A percentile compares a stretch with the other conserved stretches of the same genome.
Conservation (phyloP, 768 basidiomycete species). For the Pisolithus microcarpus region DNA sequence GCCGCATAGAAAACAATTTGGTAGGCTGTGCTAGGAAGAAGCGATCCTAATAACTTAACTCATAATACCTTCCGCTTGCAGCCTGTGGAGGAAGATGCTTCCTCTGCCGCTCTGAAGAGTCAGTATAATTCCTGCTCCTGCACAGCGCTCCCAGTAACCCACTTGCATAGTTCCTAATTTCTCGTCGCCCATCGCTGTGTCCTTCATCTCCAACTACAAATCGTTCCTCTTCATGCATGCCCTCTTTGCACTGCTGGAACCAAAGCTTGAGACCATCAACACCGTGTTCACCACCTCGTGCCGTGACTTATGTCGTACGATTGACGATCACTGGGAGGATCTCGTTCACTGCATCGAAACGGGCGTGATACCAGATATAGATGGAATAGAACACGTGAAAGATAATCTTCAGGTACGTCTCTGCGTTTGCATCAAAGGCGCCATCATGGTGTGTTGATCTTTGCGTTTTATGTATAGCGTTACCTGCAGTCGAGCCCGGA, state of each 20-base stretch:
- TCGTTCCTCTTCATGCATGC: constrained; percentile 19
- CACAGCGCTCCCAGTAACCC: no score
- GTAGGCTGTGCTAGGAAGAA: neutral
- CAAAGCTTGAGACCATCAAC: constrained; percentile 13
- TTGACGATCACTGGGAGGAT: constrained; percentile 15
- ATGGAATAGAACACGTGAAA: constrained; percentile 8
- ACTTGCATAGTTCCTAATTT: constrained; percentile 7
- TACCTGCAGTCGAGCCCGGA: constrained; percentile 11
- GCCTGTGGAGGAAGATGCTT: constrained; percentile 9
- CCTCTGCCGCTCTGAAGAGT: constrained; percentile 6
- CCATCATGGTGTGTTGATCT: neutral
- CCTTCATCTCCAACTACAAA: constrained; percentile 14
- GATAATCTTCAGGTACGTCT: constrained; percentile 6
- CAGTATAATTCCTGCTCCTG: neutral
- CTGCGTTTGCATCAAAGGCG: neutral
- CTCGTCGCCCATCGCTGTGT: constrained; percentile 12
- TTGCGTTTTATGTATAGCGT: constrained; percentile 2
- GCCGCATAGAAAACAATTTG: constrained; percentile 17
- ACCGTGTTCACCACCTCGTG: constrained; percentile 17
- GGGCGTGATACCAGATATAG: constrained; percentile 11
- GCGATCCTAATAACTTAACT: no score
- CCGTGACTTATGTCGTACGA: constrained; percentile 13
- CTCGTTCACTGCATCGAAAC: constrained; percentile 13
- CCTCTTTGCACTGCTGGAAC: constrained; percentile 17
- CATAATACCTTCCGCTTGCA: neutral